phyloP scores from a whole-genome alignment of 1,284 basidiomycete genomes.

The Schizophyllum amplum region DNA sequence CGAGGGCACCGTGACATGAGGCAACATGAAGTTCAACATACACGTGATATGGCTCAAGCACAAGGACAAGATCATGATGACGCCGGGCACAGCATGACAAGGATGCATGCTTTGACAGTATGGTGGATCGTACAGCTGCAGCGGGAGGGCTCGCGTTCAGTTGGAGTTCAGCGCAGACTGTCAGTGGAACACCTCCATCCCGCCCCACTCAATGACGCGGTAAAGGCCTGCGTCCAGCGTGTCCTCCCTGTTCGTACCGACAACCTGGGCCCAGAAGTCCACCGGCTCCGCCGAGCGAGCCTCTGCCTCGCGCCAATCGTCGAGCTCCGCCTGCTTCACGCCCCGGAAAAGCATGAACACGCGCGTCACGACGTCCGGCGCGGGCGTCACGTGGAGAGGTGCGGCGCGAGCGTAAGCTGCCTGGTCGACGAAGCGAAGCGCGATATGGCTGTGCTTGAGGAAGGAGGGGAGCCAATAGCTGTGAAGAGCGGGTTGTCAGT shows the following conservation, averaged over 20 bases:
- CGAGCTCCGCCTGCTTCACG: slow-evolving; percentile 18
- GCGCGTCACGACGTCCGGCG: slow-evolving; percentile 33
- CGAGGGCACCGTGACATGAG: no score
- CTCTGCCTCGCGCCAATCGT: slow-evolving; percentile 16
- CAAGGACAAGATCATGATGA: no score
- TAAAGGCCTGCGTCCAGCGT: slow-evolving; percentile 18
- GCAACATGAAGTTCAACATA: no score
- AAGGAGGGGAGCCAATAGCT: slow-evolving; percentile 35
- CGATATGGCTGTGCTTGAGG: slow-evolving; percentile 30
- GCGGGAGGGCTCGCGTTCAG: no score
- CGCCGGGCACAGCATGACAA: no score
- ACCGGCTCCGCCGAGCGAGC: slow-evolving; percentile 10
- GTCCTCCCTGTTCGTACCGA: slow-evolving; percentile 10
- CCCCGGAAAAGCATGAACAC: slow-evolving; percentile 42
- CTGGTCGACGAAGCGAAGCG: slow-evolving; percentile 38
- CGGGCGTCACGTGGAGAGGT: slow-evolving; percentile 26
- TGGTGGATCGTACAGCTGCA: no score
- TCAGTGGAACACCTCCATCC: slow-evolving; percentile 24
- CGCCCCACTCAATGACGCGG: slow-evolving; percentile 30
- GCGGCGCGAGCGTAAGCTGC: slow-evolving; percentile 30
- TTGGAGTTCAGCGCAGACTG: no score
- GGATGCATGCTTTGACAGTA: no score
- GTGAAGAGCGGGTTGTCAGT: not conserved
- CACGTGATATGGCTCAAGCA: no score
- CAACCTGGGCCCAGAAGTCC: slow-evolving; percentile 14